Evolutionary conservation across 1,284 basidiomycete genomes (phyloP), one percentile per base, ranked within the genome.

Genomic region (Gymnopus androsaceus): DNA sequence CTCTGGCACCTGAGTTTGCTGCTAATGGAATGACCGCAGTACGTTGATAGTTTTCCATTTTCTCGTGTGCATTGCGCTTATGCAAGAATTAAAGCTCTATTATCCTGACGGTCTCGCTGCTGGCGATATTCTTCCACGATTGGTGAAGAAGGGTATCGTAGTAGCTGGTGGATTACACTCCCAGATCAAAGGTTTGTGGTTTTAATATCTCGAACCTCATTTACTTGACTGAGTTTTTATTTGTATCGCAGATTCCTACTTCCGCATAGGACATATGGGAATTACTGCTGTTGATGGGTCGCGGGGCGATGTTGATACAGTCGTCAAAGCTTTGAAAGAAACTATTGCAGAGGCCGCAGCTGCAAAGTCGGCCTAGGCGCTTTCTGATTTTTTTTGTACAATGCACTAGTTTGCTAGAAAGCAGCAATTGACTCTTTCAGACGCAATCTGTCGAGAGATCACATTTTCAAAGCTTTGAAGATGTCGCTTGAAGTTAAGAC

Each of bases 21-120:
- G 94, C 95, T 4, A 95, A 95, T 67, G 94, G 94, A 45, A 96
- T 98, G 94, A 92, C 92, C 12, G 92, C 93, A 40, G 87, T 87
- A 64, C 57, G 80, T 68, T 28, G n/a, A n/a, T n/a, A n/a, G n/a
- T 44, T 46, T 23, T 49, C 31, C n/a, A 17, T 8, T 31, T 30
- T 21, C 63, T 33, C 44, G 14, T 33, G 31, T 15, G 21, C 33
- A 42, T 52, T 36, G 7, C 7, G n/a, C 15, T 57, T 25, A 52
- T 57, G 21, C 38, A 17, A 21, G 38, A 19, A 56, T 48, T 59
- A 7, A 61, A 87, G 82, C 66, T 91, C 41, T 92, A 90, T 72
- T 91, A 85, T 70, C 95, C 95, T 14, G 81, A 86, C 3, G 92
- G 92, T 3, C 66, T 94, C 19, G 72, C 73, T 17, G 88, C 91